These are phyloP conservation scores for Metarhizium sp. DNA, from an alignment of 2,329 filamentous ascomycete species.

Conservation along the genomic window DNA sequence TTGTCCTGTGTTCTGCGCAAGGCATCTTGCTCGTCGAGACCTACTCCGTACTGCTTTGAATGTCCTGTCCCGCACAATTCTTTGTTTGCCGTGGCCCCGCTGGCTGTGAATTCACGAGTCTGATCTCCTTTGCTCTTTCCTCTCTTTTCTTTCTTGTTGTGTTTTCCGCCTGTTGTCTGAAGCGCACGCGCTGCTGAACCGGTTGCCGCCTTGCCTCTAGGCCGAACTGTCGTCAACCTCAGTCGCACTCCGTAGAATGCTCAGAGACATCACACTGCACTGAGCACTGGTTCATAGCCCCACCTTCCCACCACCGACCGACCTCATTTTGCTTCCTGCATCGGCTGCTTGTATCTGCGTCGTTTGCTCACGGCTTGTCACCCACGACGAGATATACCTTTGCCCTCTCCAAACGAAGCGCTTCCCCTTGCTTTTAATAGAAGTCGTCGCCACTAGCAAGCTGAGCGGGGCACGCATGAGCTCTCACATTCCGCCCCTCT, in stretches of 20 bases:
- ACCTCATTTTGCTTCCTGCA: constrained; percentile 2
- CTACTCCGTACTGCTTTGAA: background rate
- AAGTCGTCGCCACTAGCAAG: background rate
- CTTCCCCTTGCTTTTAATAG: background rate
- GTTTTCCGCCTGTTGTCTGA: background rate
- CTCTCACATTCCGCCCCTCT: background rate
- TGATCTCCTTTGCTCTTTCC: background rate
- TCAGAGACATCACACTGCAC: background rate
- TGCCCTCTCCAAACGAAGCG: background rate
- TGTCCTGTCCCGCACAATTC: background rate
- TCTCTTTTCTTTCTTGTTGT: background rate
- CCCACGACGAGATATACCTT: background rate
- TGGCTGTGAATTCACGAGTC: background rate
- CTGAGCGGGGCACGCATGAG: background rate
- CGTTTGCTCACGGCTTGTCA: background rate
- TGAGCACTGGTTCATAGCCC: constrained; percentile 1
- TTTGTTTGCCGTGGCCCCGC: constrained; percentile 1
- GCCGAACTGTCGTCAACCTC: background rate
- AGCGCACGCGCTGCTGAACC: background rate
- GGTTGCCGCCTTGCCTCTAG: background rate
- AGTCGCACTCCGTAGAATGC: background rate
- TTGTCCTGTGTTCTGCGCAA: background rate
- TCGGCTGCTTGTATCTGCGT: constrained; percentile 1
- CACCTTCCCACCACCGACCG: background rate
- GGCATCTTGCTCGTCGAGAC: background rate